Evolutionary conservation across 2,329 filamentous ascomycete species (phyloP).

Genomic region (Ophiostoma angusticollis): DNA sequence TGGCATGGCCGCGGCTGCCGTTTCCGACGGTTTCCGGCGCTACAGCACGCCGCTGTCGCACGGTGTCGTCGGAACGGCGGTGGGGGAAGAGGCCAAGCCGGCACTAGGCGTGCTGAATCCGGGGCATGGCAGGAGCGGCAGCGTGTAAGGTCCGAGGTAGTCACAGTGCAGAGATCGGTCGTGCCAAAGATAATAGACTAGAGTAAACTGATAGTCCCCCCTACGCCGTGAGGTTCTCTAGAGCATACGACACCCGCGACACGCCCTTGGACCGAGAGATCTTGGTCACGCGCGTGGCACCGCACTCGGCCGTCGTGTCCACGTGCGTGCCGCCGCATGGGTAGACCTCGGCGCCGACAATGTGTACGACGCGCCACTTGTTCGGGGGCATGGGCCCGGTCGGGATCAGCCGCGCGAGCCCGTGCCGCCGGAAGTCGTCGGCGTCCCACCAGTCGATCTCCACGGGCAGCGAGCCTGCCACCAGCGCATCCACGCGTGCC

Average conservation of each 20-base stretch:
- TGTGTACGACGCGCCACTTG: constrained; percentile 54
- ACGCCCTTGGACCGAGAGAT: constrained; percentile 52
- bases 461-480: constrained; percentile 43
- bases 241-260: constrained; percentile 41
- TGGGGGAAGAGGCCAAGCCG: not conserved
- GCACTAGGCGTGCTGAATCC: too few species aligned
- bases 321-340: constrained; percentile 69
- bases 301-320: constrained; percentile 42
- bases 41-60: not conserved
- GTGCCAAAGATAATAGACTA: too few species aligned
- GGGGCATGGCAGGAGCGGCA: too few species aligned
- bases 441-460: constrained; percentile 56
- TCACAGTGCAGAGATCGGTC: too few species aligned
- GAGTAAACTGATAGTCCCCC: too few species aligned
- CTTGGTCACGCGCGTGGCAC: constrained; percentile 52
- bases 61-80: too few species aligned
- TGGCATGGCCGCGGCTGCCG: not conserved
- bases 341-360: constrained; percentile 56
- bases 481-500: constrained; percentile 42
- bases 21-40: constrained; percentile 8
- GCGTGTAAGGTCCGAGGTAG: too few species aligned
- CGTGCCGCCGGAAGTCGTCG: constrained; percentile 42
- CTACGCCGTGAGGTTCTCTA: constrained; percentile 1
- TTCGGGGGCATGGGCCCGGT: constrained; percentile 21
- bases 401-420: constrained; percentile 40